Conservation (phyloP, 2,329 filamentous ascomycete species). For the Pseudocercospora eumusae region DNA sequence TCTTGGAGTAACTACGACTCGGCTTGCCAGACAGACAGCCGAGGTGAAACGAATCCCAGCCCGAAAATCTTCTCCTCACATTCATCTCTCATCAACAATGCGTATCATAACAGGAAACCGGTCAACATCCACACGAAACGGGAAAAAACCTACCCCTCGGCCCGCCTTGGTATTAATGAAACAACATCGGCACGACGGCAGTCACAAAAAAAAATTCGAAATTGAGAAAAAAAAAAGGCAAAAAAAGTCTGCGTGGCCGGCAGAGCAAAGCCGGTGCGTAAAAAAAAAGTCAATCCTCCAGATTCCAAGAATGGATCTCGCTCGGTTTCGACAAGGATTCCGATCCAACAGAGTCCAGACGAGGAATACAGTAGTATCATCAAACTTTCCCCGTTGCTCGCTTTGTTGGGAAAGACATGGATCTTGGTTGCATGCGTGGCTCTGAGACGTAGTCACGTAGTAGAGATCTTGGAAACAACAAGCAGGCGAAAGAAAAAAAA, state of each 20-base stretch:
- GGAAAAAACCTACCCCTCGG: slow-evolving; percentile 19
- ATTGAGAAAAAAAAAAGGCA: slow-evolving; percentile 3
- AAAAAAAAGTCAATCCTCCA: background rate
- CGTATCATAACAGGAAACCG: no score
- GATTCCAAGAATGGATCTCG: background rate
- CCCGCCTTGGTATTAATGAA: slow-evolving; percentile 23
- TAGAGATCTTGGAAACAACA: background rate
- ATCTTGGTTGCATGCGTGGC: background rate
- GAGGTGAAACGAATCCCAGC: slow-evolving; percentile 8
- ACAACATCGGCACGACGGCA: slow-evolving; percentile 11
- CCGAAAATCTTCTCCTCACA: no score
- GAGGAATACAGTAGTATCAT: background rate
- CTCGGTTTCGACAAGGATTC: background rate
- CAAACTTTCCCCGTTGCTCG: slow-evolving; percentile 11
- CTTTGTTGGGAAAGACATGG: slow-evolving; percentile 1
- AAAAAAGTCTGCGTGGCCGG: slow-evolving; percentile 2
- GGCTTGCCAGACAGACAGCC: no score
- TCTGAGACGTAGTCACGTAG: background rate
- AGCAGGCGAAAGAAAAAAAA: background rate
- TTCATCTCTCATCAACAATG: no score
- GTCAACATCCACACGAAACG: background rate
- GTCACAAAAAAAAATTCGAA: slow-evolving; percentile 8
- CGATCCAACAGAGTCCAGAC: slow-evolving; percentile 5
- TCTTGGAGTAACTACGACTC: background rate
- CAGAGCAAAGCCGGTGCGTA: background rate